Base-by-base conservation (phyloP, 139 green algal genomes). In the Pycnococcus provasolii region DNA sequence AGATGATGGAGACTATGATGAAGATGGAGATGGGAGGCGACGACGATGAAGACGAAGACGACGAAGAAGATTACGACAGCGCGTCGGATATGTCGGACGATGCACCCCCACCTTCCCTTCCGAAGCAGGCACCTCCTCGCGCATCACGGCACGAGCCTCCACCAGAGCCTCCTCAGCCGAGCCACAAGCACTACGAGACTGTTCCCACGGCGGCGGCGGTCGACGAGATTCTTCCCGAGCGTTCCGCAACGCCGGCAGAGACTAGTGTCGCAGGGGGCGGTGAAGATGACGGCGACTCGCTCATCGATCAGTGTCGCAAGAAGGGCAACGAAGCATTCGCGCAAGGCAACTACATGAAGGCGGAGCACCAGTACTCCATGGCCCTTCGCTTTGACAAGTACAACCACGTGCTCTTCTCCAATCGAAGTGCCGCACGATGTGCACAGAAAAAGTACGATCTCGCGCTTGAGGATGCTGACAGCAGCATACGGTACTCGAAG, bases 331-430 rank as follows among this genome's bases (percentile, higher is more conserved):
- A 70, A 45, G 68, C 71, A 6, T 85, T 80, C 59, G 48, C 37
- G 0, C 40, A 39, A 0, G 68, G 68, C 5, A 74, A 85, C 41
- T 83, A 71, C 62, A 1, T 41, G 41, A 83, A 79, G 68, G 80
- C 80, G 0, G 67, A 75, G 13, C 66, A 72, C 43, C 74, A 85
- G 43, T 85, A 83, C 74, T 79, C 43, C 51, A 79, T 80, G 60
- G 77, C 68, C 39, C 74, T 81, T 42, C 71, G 71, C 44, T 42
- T 81, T n/a, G 48, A 65, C 44, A 51, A 48, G 47, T 43, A 7
- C 15, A 71, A 67, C 46, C 58, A 73, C 42, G 77, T 83, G 61
- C 68, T 81, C 46, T 73, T 72, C 53, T 60, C 72, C 72, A 85
- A 85, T 72, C 74, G 80, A 9, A 70, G 74, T 1, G 80, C 71